Base-by-base conservation (phyloP, 257 asterid genomes). In the Verbena officinalis region DNA sequence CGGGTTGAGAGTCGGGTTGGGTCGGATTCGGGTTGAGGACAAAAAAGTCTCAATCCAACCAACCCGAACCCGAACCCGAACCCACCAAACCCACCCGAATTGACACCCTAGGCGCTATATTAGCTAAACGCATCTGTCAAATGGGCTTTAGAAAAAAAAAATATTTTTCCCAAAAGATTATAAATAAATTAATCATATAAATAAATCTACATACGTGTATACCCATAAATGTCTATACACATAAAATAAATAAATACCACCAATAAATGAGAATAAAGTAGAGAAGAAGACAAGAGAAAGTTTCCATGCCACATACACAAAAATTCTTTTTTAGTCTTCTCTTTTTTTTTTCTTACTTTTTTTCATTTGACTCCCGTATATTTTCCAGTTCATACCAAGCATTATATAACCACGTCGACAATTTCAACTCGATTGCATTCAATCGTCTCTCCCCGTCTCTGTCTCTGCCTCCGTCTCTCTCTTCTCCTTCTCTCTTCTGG, bases 371-470 rank as follows among this genome's bases (percentile, higher is more conserved):
- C 36, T 69, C 39, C 7, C 33, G 36, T 8, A 36, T 1, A 4
- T 36, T 36, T 9, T 55, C 22, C 34, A 38, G 1, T 8, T 19
- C 13, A 36, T 3, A 36, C 33, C 27, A 19, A 15, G 1, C 5
- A 55, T 7, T 2, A 43, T 4, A 33, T 36, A 30, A 4, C 23
- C 62, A 31, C 66, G 42, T 23, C 50, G 56, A 16, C 64, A 36
- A 57, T 44, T 67, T 19, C 69, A 60, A 39, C 40, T 48, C 64
- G 4, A 46, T 58, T 48, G 54, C 4, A 60, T 58, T 69, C 57
- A n/a, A 23, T 5, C 7, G 49, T 15, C 57, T 48, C 38, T 13
- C 20, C 50, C 65, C 16, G 42, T 2, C 17, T 2, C 30, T 33
- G 22, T 13, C 24, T 16, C 15, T 43, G n/a, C 30, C 58, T 34